Evolutionary conservation across 2,329 filamentous ascomycete species (phyloP).

Genomic region (Geosmithia putterillii): DNA sequence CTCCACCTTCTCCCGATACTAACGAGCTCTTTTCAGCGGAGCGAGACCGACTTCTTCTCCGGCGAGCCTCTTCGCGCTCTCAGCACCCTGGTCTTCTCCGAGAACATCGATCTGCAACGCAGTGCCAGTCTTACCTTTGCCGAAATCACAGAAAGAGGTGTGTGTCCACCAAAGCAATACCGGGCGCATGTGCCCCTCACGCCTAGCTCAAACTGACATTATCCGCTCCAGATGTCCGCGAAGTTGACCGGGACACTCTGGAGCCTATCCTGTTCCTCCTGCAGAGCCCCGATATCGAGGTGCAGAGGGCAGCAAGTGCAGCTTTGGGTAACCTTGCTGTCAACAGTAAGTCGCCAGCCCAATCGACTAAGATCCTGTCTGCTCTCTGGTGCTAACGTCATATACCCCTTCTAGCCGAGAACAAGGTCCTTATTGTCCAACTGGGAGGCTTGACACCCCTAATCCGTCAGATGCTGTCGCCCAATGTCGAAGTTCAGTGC

Average conservation of each 20-base stretch:
- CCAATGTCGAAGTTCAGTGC: slow-evolving; percentile 97
- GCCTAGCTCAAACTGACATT: not conserved
- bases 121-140: slow-evolving; percentile 98
- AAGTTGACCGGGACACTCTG: slow-evolving; percentile 89
- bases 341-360: slow-evolving; percentile 57
- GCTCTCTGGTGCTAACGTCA: slow-evolving; percentile 1
- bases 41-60: slow-evolving; percentile 96
- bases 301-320: slow-evolving; percentile 91
- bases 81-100: slow-evolving; percentile 93
- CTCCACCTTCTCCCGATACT: not conserved
- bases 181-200: not conserved
- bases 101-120: slow-evolving; percentile 94
- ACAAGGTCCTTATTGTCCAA: slow-evolving; percentile 93
- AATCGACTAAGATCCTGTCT: not conserved
- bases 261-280: slow-evolving; percentile 93
- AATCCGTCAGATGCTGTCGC: slow-evolving; percentile 96
- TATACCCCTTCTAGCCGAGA: slow-evolving; percentile 56
- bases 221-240: slow-evolving; percentile 65
- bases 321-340: slow-evolving; percentile 93
- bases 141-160: slow-evolving; percentile 97
- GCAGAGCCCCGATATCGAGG: slow-evolving; percentile 91
- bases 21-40: slow-evolving; percentile 45
- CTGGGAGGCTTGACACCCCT: slow-evolving; percentile 82
- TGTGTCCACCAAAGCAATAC: slow-evolving; percentile 9
- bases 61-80: slow-evolving; percentile 88